These are phyloP conservation scores for Hawksworthiomyces lignivorus DNA, from an alignment of 2,329 filamentous ascomycete genomes.

Conservation along the genomic window DNA sequence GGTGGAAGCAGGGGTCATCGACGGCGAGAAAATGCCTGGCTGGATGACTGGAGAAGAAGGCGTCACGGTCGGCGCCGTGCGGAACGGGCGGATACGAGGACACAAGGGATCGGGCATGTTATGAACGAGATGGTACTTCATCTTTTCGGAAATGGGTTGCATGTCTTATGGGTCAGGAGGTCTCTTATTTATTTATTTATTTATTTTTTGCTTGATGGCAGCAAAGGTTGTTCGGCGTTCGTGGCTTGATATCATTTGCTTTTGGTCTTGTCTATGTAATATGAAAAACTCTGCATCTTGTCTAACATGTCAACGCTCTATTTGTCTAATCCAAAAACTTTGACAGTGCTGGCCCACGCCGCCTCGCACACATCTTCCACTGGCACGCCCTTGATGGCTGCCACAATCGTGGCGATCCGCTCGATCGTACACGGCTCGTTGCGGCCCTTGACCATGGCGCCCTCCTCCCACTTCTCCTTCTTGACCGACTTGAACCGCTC, in stretches of 20 bases:
- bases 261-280: no score
- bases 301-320: no score
- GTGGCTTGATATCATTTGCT: no score
- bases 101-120: constrained; percentile 49
- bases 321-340: constrained; percentile 67
- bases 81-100: constrained; percentile 55
- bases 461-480: constrained; percentile 89
- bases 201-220: no score
- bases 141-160: neutral
- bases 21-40: constrained; percentile 72
- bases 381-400: constrained; percentile 70
- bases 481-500: constrained; percentile 77
- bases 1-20: constrained; percentile 67
- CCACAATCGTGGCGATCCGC: constrained; percentile 81
- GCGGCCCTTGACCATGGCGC: constrained; percentile 84
- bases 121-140: constrained; percentile 5
- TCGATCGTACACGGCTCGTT: constrained; percentile 89
- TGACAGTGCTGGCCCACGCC: constrained; percentile 73
- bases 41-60: constrained; percentile 89
- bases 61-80: constrained; percentile 65
- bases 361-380: constrained; percentile 81
- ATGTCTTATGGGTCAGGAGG: no score
- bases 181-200: no score
- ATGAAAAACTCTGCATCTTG: no score
- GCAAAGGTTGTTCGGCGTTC: no score